Evolutionary conservation across 129 eudicot genomes (phyloP), one percentile per base, ranked within the genome.

Genomic region (Pseudognaphalium luteoalbum): DNA sequence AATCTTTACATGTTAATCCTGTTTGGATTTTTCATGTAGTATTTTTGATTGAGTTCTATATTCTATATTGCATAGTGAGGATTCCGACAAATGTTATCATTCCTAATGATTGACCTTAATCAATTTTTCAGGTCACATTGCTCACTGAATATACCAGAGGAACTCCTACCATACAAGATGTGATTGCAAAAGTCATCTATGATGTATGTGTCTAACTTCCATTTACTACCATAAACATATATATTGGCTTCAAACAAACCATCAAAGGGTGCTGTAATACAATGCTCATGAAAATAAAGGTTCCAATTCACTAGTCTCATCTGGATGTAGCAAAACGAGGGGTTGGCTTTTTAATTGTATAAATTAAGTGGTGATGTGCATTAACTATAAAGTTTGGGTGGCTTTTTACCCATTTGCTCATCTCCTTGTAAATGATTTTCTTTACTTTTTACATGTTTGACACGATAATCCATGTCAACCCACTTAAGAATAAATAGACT

Each of bases 101-200:
- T 15, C 22, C 25, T 29, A 64, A 44, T 63, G 19, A n/a, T 74
- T 84, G 78, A 80, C 70, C 54, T 29, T n/a, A 30, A 20, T 72
- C 29, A 75, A 14, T 78, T 78, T 32, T 95, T 86, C 99, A 95
- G 99, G 99, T 80, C 99, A 95, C 44, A 57, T 95, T 87, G 99
- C 99, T 68, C 99, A 95, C 78, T 95, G 78, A 95, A 95, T 86
- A 91, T 95, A 70, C 71, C 89, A 33, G 92, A 91, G 61, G 97
- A 95, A 66, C 89, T 91, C 34, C 99, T 91, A 73, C 90, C 92
- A 11, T 91, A 89, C 86, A 95, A 95, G 91, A 91, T 80, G 87
- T 88, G 60, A 82, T 91, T 71, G 99, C 99, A 32, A 95, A 91
- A 71, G 99, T 95, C 73, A 91, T 95, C 77, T 91, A 89, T 76